Base-by-base conservation (phyloP, 1,139 yeast genomes). In the Pneumocystis wakefieldiae region DNA sequence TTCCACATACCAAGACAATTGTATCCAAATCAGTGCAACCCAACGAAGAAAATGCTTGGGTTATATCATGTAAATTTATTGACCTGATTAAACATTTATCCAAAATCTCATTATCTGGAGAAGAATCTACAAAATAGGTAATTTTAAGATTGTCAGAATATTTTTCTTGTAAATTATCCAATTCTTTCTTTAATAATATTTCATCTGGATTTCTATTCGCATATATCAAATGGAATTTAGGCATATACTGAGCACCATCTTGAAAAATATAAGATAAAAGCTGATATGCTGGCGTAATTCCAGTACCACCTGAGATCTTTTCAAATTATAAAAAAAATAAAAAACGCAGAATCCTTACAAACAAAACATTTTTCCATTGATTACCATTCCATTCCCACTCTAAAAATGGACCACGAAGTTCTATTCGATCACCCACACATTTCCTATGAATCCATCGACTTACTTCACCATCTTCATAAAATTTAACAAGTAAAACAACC, bases 361-460 rank as follows among this genome's bases (percentile, higher is more conserved):
- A 39, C 24, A 24, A 19, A 19, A 32, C 39, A 17, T 32, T 7
- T 35, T n/a, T 41, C 17, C 32, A 61, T 32, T 14, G 42, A 28
- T 29, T 17, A n/a, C 28, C 55, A 7, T 59, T 61, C 41, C 62
- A 35, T 38, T 24, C 24, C 39, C 61, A 63, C 10, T 61, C 60
- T 42, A 60, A 32, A 19, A 62, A 55, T 32, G 38, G 61, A 10
- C 32, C 37, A 19, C 61, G 57, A 19, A 62, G 35, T n/a, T 53
- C 59, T 24, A 63, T 38, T n/a, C 29, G 39, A 14, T 42, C 28
- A 19, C 63, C 62, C 12, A 59, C 42, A 24, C 39, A 59, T 15
- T 62, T 61, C 4, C 62, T 38, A 35, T 63, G 65, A 58, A 63
- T 63, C 60, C 38, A 63, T 38, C 65, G 65, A n/a, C 61, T 55